Conservation (phyloP, 768 basidiomycete species). For the Amanita jacksonii region DNA sequence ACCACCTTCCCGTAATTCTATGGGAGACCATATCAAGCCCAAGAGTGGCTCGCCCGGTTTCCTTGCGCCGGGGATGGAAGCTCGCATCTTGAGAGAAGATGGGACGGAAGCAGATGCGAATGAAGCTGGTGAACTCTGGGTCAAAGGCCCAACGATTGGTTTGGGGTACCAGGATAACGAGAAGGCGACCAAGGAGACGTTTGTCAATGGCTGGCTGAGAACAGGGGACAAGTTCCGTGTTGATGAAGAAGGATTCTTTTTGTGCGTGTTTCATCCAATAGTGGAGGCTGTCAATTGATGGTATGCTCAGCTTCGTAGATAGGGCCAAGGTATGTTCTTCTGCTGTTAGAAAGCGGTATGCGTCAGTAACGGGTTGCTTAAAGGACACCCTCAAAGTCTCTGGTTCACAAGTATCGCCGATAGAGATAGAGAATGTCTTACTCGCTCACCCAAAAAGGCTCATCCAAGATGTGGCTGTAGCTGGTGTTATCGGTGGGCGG, state of each 20-base stretch:
- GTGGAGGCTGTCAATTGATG: background rate
- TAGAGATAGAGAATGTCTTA: conserved; percentile 64
- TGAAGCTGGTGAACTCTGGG: conserved; percentile 60
- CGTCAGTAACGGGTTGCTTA: background rate
- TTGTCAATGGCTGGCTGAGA: conserved; percentile 62
- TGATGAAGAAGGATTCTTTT: conserved; percentile 53
- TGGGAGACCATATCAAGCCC: conserved; percentile 32
- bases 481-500: conserved; percentile 64
- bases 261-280: conserved; percentile 29
- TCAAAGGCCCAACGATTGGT: conserved; percentile 45
- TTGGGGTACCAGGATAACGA: conserved; percentile 69
- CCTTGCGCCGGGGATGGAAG: conserved; percentile 55
- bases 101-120: conserved; percentile 41
- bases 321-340: conserved; percentile 49
- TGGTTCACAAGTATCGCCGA: conserved; percentile 71
- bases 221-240: conserved; percentile 67
- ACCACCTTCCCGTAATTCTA: conserved; percentile 34
- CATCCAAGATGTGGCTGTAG: conserved; percentile 59
- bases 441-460: conserved; percentile 53
- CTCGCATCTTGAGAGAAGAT: conserved; percentile 47
- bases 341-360: background rate
- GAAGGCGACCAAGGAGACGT: conserved; percentile 55
- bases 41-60: conserved; percentile 43
- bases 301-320: conserved; percentile 52
- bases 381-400: conserved; percentile 81